These are phyloP conservation scores for Wickerhamomyces pijperi DNA, from an alignment of 805 yeast genomes.

Conservation along the genomic window DNA sequence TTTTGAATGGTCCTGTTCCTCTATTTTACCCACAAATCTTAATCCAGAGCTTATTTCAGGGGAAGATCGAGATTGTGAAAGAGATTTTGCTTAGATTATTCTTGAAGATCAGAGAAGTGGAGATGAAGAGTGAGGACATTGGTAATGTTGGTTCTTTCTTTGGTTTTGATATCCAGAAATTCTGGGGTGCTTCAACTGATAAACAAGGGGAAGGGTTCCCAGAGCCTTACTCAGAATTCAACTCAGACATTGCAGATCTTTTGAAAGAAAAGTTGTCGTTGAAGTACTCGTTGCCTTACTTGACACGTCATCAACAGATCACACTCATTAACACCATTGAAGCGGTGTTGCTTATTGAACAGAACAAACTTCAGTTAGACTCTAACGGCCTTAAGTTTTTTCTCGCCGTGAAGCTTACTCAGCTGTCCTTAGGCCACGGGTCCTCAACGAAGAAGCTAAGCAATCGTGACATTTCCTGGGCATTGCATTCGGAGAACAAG, in stretches of 20 bases:
- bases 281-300: conserved; percentile 58
- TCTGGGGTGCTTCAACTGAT: conserved; percentile 9
- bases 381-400: conserved; percentile 60
- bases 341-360: conserved; percentile 45
- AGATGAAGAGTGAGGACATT: conserved; percentile 23
- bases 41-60: conserved; percentile 61
- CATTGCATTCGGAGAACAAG: conserved; percentile 70
- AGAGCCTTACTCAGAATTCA: conserved; percentile 31
- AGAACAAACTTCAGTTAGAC: conserved; percentile 23
- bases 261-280: conserved; percentile 48
- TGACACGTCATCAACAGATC: conserved; percentile 86
- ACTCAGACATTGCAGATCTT: conserved; percentile 29
- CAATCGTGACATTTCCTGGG: conserved; percentile 83
- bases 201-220: conserved; percentile 11
- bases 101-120: conserved; percentile 41
- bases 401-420: conserved; percentile 59
- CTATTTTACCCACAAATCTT: conserved; percentile 84
- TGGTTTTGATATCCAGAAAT: conserved; percentile 18
- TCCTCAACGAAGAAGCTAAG: conserved; percentile 44
- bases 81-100: conserved; percentile 45
- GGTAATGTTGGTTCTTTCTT: conserved; percentile 19
- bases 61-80: conserved; percentile 43
- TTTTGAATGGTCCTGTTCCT: conserved; percentile 83
- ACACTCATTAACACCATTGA: conserved; percentile 64
- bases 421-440: conserved; percentile 35